phyloP scores from a whole-genome alignment of 2,329 filamentous ascomycete genomes.

The Exophiala spinifera region DNA sequence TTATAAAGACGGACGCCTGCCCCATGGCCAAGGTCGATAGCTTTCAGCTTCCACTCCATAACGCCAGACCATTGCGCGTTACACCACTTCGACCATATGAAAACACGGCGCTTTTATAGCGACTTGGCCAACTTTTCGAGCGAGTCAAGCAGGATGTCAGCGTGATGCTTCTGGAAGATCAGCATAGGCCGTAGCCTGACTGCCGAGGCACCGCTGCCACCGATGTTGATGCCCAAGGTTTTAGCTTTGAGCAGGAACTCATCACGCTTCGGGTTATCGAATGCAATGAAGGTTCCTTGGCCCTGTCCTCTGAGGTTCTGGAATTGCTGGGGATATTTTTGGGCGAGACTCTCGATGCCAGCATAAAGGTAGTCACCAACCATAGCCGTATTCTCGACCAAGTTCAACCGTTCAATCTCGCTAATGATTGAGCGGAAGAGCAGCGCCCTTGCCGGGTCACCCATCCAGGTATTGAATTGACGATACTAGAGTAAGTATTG shows the following conservation, averaged over 20 bases:
- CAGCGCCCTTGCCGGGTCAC: constrained; percentile 78
- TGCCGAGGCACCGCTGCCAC: constrained; percentile 71
- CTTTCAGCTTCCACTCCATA: neutral
- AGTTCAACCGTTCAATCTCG: constrained; percentile 70
- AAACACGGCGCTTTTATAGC: constrained; percentile 13
- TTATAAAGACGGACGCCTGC: no score
- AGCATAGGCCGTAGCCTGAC: constrained; percentile 85
- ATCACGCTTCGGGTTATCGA: constrained; percentile 77
- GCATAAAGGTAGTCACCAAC: constrained; percentile 76
- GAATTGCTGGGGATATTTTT: constrained; percentile 73
- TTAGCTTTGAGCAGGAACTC: constrained; percentile 77
- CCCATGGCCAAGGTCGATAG: no score
- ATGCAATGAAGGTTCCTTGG: constrained; percentile 89
- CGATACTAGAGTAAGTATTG: constrained; percentile 58
- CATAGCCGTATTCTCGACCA: constrained; percentile 75
- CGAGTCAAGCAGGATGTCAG: constrained; percentile 72
- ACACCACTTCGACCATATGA: constrained; percentile 2
- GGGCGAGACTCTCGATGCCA: constrained; percentile 64
- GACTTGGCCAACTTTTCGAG: constrained; percentile 68
- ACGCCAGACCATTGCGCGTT: neutral
- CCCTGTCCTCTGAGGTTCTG: constrained; percentile 81
- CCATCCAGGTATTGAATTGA: constrained; percentile 98
- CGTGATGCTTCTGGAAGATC: constrained; percentile 87
- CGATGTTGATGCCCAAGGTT: constrained; percentile 79
- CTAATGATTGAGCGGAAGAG: constrained; percentile 83